Conservation (phyloP, 2,329 filamentous ascomycete species). For the Pseudogymnoascus sp. region DNA sequence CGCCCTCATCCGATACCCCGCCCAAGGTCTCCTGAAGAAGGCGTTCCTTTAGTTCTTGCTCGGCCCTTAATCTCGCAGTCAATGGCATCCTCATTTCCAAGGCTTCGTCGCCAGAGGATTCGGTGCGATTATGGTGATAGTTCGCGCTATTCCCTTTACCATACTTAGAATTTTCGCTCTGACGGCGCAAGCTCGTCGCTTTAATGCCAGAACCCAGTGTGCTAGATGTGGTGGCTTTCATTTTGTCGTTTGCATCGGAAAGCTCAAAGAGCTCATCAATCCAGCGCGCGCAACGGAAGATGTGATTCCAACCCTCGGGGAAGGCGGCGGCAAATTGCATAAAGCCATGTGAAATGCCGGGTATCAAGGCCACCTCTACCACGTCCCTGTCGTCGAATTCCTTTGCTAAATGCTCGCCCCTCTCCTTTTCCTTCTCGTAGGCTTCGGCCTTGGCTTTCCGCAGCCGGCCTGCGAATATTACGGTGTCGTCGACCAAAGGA, state of each 20-base stretch:
- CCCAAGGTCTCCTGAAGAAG: conserved; percentile 21
- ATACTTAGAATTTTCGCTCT: conserved; percentile 13
- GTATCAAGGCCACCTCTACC: conserved; percentile 76
- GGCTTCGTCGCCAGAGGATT: conserved; percentile 62
- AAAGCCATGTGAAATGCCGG: conserved; percentile 89
- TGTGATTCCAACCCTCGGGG: conserved; percentile 82
- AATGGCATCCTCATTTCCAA: conserved; percentile 69
- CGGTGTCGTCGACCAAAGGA: conserved; percentile 90
- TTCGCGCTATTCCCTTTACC: not conserved
- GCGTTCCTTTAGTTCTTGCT: conserved; percentile 36
- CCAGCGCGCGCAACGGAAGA: conserved; percentile 73
- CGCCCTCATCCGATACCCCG: not conserved
- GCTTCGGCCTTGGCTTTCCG: conserved; percentile 64
- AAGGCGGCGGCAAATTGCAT: conserved; percentile 85
- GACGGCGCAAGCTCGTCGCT: not conserved
- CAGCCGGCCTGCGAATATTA: conserved; percentile 88
- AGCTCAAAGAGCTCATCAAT: conserved; percentile 67
- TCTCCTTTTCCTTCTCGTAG: conserved; percentile 43
- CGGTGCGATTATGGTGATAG: conserved; percentile 20
- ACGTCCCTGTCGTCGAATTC: conserved; percentile 66
- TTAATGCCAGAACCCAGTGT: conserved; percentile 15
- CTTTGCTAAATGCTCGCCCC: conserved; percentile 40
- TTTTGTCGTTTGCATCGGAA: conserved; percentile 37
- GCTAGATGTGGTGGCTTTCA: conserved; percentile 23
- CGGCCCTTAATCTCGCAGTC: conserved; percentile 28